phyloP scores from a whole-genome alignment of 208 protist species.

The Acanthamoeba castellanii region DNA sequence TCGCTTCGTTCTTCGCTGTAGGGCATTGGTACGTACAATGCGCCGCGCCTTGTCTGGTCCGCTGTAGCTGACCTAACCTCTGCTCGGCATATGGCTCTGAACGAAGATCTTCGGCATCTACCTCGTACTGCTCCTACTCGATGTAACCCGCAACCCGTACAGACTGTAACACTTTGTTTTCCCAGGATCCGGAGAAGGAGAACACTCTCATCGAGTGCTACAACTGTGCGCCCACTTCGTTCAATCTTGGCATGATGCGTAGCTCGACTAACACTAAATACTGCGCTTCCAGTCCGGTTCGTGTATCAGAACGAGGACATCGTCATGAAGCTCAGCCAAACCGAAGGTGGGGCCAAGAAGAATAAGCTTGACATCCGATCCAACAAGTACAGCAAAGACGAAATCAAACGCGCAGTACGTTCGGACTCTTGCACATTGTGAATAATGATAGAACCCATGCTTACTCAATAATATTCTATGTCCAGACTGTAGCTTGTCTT shows the following conservation, averaged over 20 bases:
- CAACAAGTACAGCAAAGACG: slow-evolving; percentile 35
- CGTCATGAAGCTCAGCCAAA: neutral
- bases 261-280: neutral
- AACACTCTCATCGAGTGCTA: slow-evolving; percentile 60
- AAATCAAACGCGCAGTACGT: slow-evolving; percentile 59
- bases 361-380: neutral
- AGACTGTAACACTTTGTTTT: neutral
- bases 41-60: neutral
- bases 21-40: neutral
- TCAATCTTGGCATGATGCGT: neutral
- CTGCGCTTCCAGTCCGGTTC: slow-evolving; percentile 7
- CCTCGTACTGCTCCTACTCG: neutral
- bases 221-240: neutral
- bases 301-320: slow-evolving; percentile 51
- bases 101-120: slow-evolving; percentile 69
- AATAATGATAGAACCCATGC: neutral
- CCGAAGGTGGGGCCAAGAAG: neutral
- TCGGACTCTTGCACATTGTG: neutral
- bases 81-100: neutral
- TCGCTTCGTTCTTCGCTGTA: neutral
- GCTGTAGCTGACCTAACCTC: neutral
- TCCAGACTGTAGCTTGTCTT: slow-evolving; percentile 49
- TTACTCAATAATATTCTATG: neutral
- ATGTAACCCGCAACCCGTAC: neutral
- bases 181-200: slow-evolving; percentile 30